A percentile compares a stretch with the other conserved stretches of the same genome.
Evolutionary conservation across 2,329 filamentous ascomycete genomes (phyloP).

Genomic region (Cytospora paraplurivora): DNA sequence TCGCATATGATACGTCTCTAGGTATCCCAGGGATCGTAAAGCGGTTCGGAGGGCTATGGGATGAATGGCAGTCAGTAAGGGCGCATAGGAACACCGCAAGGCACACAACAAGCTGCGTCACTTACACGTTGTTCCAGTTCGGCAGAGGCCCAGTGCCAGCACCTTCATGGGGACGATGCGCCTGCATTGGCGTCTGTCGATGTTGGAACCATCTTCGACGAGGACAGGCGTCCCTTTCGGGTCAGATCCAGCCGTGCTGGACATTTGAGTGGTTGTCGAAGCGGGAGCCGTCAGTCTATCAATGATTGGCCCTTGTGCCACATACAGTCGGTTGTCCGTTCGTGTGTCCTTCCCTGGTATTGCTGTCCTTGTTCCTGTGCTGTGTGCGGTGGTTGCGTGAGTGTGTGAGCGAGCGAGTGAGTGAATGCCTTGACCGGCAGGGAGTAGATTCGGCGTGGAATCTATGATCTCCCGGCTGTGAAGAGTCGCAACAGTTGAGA

Average conservation of each 20-base stretch:
- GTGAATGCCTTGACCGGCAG: too few relatives aligned
- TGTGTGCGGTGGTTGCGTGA: too few relatives aligned
- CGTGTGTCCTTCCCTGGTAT: not conserved
- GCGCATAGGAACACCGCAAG: not conserved
- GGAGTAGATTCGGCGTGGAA: too few relatives aligned
- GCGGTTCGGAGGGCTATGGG: conserved; percentile 23
- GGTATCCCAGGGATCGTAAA: conserved; percentile 25
- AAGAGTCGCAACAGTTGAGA: not conserved
- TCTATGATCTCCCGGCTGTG: not conserved
- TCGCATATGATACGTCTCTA: conserved; percentile 29
- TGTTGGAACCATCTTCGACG: conserved; percentile 50
- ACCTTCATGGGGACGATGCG: conserved; percentile 73
- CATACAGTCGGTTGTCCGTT: not conserved
- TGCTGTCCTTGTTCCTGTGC: too few relatives aligned
- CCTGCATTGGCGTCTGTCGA: conserved; percentile 66
- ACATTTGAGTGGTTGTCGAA: not conserved
- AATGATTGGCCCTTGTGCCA: not conserved
- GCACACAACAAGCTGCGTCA: not conserved
- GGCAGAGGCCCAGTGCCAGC: conserved; percentile 67
- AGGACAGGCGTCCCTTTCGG: conserved; percentile 20
- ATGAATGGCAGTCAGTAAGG: not conserved
- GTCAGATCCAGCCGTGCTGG: conserved; percentile 14
- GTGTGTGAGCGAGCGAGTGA: too few relatives aligned
- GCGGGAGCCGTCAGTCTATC: accelerated
- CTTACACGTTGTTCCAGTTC: conserved; percentile 37